Conservation (phyloP, 148 eudicot genomes). For the Chenopodium formosanum region DNA sequence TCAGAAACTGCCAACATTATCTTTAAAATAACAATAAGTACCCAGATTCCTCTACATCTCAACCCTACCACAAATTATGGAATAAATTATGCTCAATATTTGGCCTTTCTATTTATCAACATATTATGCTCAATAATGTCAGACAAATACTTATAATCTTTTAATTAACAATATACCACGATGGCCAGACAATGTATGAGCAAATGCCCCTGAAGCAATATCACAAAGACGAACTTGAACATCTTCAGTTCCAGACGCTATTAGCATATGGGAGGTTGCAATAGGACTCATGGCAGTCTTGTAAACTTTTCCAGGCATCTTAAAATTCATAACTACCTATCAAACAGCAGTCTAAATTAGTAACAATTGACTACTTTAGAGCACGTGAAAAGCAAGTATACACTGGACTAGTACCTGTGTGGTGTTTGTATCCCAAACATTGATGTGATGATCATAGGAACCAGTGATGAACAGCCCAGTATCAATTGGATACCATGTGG, state of each 20-base stretch:
- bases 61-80: background rate
- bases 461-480: constrained; percentile 91
- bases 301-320: constrained; percentile 98
- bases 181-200: constrained; percentile 98
- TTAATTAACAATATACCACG: constrained; percentile 62
- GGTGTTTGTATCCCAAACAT: constrained; percentile 96
- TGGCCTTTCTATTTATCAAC: background rate
- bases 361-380: background rate
- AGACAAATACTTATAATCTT: background rate
- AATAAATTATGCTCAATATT: background rate
- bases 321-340: constrained; percentile 80
- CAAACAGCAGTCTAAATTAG: constrained; percentile 11
- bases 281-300: constrained; percentile 86
- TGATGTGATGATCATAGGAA: constrained; percentile 85
- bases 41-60: background rate
- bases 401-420: constrained; percentile 52
- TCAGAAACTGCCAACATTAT: background rate
- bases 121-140: background rate
- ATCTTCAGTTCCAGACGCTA: constrained; percentile 95
- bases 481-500: constrained; percentile 93
- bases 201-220: constrained; percentile 94
- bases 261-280: constrained; percentile 89
- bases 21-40: background rate
- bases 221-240: constrained; percentile 99
- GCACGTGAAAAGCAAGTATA: background rate